Conservation (phyloP, 176 grass and related monocot species). For the Paspalum notatum region DNA sequence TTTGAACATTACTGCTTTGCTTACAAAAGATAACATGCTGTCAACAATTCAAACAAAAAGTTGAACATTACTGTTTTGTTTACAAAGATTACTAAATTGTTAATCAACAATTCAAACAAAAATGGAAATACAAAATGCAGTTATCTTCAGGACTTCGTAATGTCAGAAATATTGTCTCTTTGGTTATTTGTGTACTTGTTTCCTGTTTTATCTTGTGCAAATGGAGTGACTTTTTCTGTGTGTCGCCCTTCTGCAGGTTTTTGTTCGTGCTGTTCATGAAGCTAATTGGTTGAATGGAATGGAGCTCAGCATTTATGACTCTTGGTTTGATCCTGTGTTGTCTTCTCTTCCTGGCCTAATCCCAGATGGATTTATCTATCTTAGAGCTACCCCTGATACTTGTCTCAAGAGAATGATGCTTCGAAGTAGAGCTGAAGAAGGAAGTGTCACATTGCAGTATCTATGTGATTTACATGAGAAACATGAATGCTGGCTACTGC, state of each 20-base stretch:
- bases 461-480: slow-evolving; percentile 65
- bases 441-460: slow-evolving; percentile 59
- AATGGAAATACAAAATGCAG: not conserved
- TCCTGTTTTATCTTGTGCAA: not conserved
- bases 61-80: no score
- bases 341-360: slow-evolving; percentile 64
- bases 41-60: no score
- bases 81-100: no score
- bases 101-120: not conserved
- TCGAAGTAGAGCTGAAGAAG: slow-evolving; percentile 67
- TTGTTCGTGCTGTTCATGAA: slow-evolving; percentile 71
- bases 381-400: slow-evolving; percentile 74
- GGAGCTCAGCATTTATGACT: slow-evolving; percentile 86
- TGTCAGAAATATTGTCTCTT: not conserved
- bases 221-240: not conserved
- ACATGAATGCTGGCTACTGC: slow-evolving; percentile 70
- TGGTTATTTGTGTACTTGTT: not conserved
- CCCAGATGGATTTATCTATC: slow-evolving; percentile 77
- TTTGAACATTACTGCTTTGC: no score
- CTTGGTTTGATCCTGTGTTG: slow-evolving; percentile 83
- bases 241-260: slow-evolving; percentile 43
- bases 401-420: slow-evolving; percentile 73
- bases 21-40: no score
- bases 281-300: slow-evolving; percentile 80
- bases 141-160: not conserved